Evolutionary conservation across 179 eudicot species (phyloP).

Genomic region (Spergularia azorica): DNA sequence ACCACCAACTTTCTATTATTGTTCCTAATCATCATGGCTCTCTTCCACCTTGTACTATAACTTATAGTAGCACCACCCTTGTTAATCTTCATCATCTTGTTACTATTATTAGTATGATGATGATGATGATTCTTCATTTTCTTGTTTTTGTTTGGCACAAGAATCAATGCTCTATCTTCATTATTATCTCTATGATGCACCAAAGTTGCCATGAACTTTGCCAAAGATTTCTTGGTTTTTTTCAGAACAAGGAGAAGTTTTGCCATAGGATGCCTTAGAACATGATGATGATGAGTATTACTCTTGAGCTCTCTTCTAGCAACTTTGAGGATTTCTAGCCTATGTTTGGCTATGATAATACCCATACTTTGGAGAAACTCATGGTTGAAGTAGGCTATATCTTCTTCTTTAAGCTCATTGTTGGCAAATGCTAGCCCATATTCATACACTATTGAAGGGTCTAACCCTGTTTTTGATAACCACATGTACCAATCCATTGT

Average conservation of each 20-base stretch:
- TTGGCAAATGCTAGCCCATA: conserved; percentile 66
- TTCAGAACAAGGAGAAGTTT: conserved; percentile 60
- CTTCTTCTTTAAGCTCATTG: conserved; percentile 88
- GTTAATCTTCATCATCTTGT: neutral
- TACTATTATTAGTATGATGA: neutral
- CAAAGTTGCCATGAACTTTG: conserved; percentile 45
- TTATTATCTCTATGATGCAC: conserved; percentile 39
- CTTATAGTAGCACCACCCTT: conserved; percentile 33
- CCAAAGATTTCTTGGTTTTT: conserved; percentile 54
- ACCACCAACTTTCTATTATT: conserved; percentile 37
- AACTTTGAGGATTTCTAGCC: conserved; percentile 85
- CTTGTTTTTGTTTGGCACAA: conserved; percentile 43
- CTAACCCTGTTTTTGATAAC: conserved; percentile 79
- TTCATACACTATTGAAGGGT: conserved; percentile 68
- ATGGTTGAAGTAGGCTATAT: conserved; percentile 76
- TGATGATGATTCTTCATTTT: conserved; percentile 12
- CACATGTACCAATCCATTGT: conserved; percentile 87
- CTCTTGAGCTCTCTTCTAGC: conserved; percentile 35
- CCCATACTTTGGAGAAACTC: conserved; percentile 97
- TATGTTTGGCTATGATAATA: conserved; percentile 79
- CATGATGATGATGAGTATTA: neutral
- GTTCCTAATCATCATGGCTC: conserved; percentile 57
- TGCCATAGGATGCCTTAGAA: conserved; percentile 38
- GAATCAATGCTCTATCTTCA: conserved; percentile 44
- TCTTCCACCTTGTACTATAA: conserved; percentile 63